These are phyloP conservation scores for Hymenoscyphus fructigenus DNA, from an alignment of 2,329 filamentous ascomycete species.

Conservation along the genomic window DNA sequence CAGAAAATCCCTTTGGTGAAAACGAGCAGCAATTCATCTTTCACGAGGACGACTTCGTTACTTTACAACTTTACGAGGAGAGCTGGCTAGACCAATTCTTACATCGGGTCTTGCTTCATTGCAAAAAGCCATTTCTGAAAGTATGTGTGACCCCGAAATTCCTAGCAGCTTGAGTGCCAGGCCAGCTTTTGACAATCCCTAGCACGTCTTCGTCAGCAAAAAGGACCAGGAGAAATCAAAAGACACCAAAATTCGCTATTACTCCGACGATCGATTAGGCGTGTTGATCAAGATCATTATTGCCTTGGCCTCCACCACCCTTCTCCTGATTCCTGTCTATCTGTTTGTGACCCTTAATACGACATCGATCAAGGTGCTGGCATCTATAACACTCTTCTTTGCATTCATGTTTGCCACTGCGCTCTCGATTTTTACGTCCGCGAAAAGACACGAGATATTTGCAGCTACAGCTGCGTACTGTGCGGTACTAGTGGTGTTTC, in stretches of 20 bases:
- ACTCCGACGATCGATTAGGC: conserved; percentile 3
- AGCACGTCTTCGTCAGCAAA: conserved; percentile 11
- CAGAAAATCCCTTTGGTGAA: conserved; percentile 8
- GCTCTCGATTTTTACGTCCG: conserved; percentile 26
- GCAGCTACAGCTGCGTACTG: conserved; percentile 31
- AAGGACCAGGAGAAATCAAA: conserved; percentile 10
- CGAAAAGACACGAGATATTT: conserved; percentile 31
- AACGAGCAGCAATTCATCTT: conserved; percentile 11
- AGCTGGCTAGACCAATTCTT: conserved; percentile 15
- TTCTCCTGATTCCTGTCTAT: conserved; percentile 29
- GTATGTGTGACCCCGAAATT: conserved; percentile 7
- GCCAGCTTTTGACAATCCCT: not conserved
- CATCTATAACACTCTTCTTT: conserved; percentile 26
- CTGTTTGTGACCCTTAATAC: conserved; percentile 11
- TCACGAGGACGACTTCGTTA: conserved; percentile 18
- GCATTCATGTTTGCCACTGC: conserved; percentile 19
- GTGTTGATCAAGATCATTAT: conserved; percentile 22
- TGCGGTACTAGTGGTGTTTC: conserved; percentile 25
- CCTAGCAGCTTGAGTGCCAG: not conserved
- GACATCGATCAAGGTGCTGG: conserved; percentile 7
- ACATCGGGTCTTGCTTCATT: conserved; percentile 10
- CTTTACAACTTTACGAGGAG: conserved; percentile 10
- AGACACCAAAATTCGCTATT: conserved; percentile 13
- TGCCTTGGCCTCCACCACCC: conserved; percentile 18
- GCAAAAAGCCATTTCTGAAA: not conserved